Evolutionary conservation across 1,284 basidiomycete species (phyloP).

Genomic region (Tilletia indica): DNA sequence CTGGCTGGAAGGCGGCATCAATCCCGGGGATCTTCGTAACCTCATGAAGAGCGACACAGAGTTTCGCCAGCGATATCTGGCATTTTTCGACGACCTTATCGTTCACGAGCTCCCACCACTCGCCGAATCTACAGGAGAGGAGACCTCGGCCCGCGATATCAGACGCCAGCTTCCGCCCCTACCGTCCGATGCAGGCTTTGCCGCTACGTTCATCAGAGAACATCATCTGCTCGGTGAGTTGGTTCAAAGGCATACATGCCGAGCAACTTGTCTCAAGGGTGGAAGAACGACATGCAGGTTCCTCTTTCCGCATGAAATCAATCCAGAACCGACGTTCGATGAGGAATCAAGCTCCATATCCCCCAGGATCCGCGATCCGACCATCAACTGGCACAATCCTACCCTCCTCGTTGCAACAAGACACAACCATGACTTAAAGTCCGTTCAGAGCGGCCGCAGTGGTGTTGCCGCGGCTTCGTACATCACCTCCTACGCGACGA

Average conservation of each 20-base stretch:
- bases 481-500: too few species aligned
- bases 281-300: not conserved
- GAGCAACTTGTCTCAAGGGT: not conserved
- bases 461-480: too few species aligned
- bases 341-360: not conserved
- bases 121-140: too few species aligned
- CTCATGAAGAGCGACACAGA: not conserved
- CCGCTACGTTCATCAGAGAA: too few species aligned
- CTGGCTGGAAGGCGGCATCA: not conserved
- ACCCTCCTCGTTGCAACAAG: not conserved
- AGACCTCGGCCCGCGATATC: too few species aligned
- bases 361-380: not conserved
- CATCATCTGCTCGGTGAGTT: not conserved
- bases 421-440: not conserved
- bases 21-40: not conserved
- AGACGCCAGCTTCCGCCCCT: not conserved
- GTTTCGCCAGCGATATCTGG: not conserved
- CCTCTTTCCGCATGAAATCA: not conserved
- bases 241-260: not conserved
- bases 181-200: not conserved
- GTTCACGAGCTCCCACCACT: not conserved
- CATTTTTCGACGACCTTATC: not conserved
- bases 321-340: not conserved
- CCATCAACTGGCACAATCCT: not conserved
- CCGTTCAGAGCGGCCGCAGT: too few species aligned